These are phyloP conservation scores for Crithidia bombi DNA, from an alignment of 208 protist genomes.

Conservation along the genomic window DNA sequence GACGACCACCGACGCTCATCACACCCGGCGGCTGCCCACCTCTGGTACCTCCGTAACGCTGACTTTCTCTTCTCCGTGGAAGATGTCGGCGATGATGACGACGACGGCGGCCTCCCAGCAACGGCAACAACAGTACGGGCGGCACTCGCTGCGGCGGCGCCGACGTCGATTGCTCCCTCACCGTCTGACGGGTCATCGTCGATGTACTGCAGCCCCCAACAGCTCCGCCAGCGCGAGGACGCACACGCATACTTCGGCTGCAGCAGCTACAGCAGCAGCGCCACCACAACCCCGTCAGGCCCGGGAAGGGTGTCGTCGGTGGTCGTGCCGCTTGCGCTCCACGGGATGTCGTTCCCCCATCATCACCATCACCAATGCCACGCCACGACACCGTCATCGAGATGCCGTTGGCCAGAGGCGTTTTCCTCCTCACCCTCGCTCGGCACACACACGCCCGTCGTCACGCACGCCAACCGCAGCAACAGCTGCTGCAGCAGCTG, in stretches of 20 bases:
- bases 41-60: constrained; percentile 20
- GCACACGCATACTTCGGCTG: neutral
- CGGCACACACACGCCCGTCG: neutral
- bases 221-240: neutral
- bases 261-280: neutral
- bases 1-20: neutral
- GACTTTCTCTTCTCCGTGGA: constrained; percentile 33
- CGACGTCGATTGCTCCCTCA: neutral
- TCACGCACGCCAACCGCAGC: neutral
- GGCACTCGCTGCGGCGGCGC: neutral
- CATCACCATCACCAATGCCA: neutral
- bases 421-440: neutral
- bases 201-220: constrained; percentile 32
- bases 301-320: no score
- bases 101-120: neutral
- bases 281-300: neutral
- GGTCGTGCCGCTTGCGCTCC: neutral
- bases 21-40: constrained; percentile 3
- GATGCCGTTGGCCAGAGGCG: constrained; percentile 7
- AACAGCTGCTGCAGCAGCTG: no score
- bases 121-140: neutral
- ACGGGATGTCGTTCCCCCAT: neutral
- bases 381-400: neutral
- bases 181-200: constrained; percentile 1
- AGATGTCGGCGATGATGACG: neutral